Evolutionary conservation across 768 basidiomycete species (phyloP).

Genomic region (Calocybe indica): DNA sequence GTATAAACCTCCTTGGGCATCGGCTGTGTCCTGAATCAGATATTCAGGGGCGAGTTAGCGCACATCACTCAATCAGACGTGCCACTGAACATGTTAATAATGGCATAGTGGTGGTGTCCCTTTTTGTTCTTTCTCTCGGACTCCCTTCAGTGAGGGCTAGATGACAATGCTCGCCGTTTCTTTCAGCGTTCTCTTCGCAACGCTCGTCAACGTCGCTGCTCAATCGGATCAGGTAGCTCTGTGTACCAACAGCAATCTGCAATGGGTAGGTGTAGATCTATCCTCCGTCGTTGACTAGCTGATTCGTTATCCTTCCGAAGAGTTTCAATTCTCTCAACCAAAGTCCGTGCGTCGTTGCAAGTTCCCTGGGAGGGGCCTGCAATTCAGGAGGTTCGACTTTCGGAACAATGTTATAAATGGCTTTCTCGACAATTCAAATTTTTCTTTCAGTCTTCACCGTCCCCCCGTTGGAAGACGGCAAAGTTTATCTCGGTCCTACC

Average conservation of each 20-base stretch:
- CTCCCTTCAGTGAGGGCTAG: too few relatives aligned
- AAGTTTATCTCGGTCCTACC: slow-evolving; percentile 33
- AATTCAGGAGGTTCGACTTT: slow-evolving; percentile 24
- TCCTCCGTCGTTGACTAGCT: not conserved
- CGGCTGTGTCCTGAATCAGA: slow-evolving; percentile 2
- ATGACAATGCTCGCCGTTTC: too few relatives aligned
- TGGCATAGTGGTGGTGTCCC: slow-evolving; percentile 7
- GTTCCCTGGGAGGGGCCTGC: slow-evolving; percentile 36
- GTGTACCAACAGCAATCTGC: slow-evolving; percentile 4
- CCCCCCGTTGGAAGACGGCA: slow-evolving; percentile 18
- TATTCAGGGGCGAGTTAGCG: slow-evolving; percentile 3
- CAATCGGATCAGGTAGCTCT: slow-evolving; percentile 7
- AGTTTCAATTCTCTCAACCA: slow-evolving; percentile 31
- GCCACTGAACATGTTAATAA: not conserved
- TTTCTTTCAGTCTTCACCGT: slow-evolving; percentile 27
- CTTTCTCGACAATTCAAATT: not conserved
- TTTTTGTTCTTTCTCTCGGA: not conserved
- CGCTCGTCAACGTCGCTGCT: not conserved
- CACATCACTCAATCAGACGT: not conserved
- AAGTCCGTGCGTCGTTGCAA: slow-evolving; percentile 39
- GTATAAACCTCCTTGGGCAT: not conserved
- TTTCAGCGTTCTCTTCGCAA: not conserved
- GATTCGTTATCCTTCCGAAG: slow-evolving; percentile 17
- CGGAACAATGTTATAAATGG: not conserved
- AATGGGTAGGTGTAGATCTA: slow-evolving; percentile 3